Evolutionary conservation across 2,329 filamentous ascomycete genomes (phyloP), one percentile per base, ranked within the genome.

Genomic region (Cladophialophora carrionii): DNA sequence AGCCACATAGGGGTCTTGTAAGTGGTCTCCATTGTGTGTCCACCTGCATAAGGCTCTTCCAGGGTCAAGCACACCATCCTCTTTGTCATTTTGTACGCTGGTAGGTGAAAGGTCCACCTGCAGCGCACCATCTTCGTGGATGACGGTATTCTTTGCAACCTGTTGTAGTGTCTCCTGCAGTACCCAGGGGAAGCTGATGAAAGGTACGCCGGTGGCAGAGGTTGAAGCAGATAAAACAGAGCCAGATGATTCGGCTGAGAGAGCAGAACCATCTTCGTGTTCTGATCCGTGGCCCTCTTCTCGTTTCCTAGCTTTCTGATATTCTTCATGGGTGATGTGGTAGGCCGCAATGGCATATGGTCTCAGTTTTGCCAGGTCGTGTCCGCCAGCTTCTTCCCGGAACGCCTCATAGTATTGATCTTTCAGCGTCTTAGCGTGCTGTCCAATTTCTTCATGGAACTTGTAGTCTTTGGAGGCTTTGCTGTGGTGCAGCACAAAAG

Each of bases 101-200:
- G 24, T 14, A 12, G 34, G 22, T 10, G 14, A 20, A 14, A 26
- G 10, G 8, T 32, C 51, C 37, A 10, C 12, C 24, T 37, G 31
- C 8, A 14, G 14, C 3, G 53, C 26, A 9, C n/a, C 54, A 49
- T 34, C 20, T 53, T 20, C 14, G 56, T 67, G 51, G 7, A 64
- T 34, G 20, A 58, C 31, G 10, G 67, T 69, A 54, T 64, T 60
- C 29, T 46, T 65, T 1, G 89, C 90, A 71, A 96, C 87, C 55
- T 83, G 83, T 1, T 89, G 88, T 3, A 96, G 81, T 65, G 92
- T 85, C 52, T 84, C 83, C 12, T 87, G 83, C 69, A 98, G 96
- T 1, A 98, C 80, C 95, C 95, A 99, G 0, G 95, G 94, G 72
- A 97, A 98, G 65, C 89, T 95, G 71, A 97, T 95, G 8, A 98